Conservation (phyloP, 495 filamentous ascomycete species). For the Aspergillus ellipticus region DNA sequence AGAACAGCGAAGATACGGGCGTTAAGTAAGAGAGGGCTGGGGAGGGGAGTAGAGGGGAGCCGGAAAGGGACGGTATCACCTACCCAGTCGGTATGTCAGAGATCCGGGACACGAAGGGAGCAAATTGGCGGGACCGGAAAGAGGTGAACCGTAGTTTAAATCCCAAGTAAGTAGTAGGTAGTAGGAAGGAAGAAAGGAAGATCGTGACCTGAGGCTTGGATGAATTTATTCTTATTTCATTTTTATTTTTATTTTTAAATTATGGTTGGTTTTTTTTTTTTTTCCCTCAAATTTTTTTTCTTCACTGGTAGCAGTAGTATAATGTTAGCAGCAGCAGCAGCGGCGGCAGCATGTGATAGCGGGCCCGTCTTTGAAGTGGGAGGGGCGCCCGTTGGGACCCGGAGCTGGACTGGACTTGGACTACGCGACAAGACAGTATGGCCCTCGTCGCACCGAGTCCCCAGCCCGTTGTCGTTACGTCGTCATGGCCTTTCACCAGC, state of each 20-base stretch:
- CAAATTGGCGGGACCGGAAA: neutral
- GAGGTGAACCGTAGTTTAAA: neutral
- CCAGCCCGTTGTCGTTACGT: neutral
- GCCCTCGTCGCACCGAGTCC: neutral
- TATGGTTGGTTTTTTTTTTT: neutral
- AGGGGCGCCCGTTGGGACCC: conserved; percentile 1
- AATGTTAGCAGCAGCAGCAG: neutral
- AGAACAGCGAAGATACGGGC: neutral
- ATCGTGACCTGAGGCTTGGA: neutral
- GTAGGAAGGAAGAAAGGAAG: neutral
- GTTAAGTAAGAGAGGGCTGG: neutral
- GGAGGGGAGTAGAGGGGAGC: neutral
- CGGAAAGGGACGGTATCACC: neutral
- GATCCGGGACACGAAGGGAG: neutral
- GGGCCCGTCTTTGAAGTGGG: conserved; percentile 7
- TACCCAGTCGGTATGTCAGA: neutral
- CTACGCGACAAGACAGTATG: too few species aligned
- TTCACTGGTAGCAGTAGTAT: neutral
- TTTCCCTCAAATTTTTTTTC: neutral
- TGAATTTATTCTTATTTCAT: neutral
- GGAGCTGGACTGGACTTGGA: neutral
- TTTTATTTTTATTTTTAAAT: neutral
- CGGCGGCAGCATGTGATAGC: conserved; percentile 20
- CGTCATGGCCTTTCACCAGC: neutral
- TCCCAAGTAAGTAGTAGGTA: neutral